A percentile compares a stretch with the other conserved stretches of the same genome.
phyloP scores from a whole-genome alignment of 176 grass and related monocot genomes.

The Neostapfia colusana region DNA sequence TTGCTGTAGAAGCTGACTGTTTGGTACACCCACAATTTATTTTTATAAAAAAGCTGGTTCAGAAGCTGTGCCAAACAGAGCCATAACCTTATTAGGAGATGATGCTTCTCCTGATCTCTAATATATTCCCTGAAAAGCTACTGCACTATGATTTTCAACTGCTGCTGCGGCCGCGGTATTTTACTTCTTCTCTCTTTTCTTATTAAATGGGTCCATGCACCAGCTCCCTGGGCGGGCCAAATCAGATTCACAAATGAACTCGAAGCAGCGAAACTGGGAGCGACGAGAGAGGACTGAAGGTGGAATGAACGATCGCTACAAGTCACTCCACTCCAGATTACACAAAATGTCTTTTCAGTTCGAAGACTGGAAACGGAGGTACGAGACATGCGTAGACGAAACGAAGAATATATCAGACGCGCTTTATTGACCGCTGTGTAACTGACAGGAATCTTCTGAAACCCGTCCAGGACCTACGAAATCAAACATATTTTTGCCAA shows the following conservation, averaged over 20 bases:
- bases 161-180: too few species aligned
- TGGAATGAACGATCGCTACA: neutral
- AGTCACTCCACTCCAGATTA: neutral
- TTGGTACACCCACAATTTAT: too few species aligned
- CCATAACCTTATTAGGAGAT: too few species aligned
- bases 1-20: too few species aligned
- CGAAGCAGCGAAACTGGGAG: constrained; percentile 6
- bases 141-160: too few species aligned
- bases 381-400: neutral
- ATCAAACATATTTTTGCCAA: neutral
- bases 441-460: neutral
- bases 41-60: too few species aligned
- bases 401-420: neutral
- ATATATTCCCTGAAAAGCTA: neutral
- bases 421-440: neutral
- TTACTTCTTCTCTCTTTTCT: too few species aligned
- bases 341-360: neutral
- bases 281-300: neutral
- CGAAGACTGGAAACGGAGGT: neutral
- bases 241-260: neutral
- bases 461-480: constrained; percentile 11
- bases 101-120: neutral
- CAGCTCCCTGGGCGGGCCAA: neutral
- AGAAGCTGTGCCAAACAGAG: too few species aligned
- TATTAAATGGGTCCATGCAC: neutral